Percentiles rank a stretch among this genome's conserved stretches.
These are phyloP conservation scores for Collybiopsis confluens DNA, from an alignment of 768 basidiomycete species.

Conservation along the genomic window DNA sequence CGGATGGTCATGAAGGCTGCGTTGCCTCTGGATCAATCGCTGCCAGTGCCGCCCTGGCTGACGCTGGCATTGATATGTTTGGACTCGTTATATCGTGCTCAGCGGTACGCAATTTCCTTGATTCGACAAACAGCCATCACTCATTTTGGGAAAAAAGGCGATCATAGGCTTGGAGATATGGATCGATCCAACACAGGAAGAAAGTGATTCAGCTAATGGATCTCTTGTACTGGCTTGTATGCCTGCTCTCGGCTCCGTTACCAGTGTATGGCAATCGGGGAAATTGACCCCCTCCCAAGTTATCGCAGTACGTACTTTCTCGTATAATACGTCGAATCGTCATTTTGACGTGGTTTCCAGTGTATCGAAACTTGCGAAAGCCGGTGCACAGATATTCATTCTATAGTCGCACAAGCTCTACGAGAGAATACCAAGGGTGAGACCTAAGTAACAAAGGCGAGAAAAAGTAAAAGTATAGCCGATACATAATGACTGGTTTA, in stretches of 20 bases:
- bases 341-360: conserved; percentile 30
- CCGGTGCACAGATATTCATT: conserved; percentile 71
- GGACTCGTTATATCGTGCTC: conserved; percentile 85
- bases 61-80: conserved; percentile 89
- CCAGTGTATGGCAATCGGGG: conserved; percentile 86
- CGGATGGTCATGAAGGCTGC: conserved; percentile 87
- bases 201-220: conserved; percentile 52
- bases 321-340: neutral
- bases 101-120: conserved; percentile 47
- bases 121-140: conserved; percentile 7
- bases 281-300: conserved; percentile 49
- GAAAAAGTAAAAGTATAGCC: too few relatives aligned
- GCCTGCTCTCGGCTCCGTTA: conserved; percentile 82
- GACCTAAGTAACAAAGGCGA: too few relatives aligned
- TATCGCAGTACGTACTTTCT: conserved; percentile 44
- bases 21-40: conserved; percentile 85
- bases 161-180: conserved; percentile 55
- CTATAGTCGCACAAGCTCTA: conserved; percentile 69
- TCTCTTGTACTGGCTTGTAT: conserved; percentile 80
- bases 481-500: too few relatives aligned
- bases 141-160: conserved; percentile 37
- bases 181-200: conserved; percentile 79
- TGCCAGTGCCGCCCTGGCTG: conserved; percentile 84
- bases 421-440: conserved; percentile 36
- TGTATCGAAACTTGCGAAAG: conserved; percentile 68